Base-by-base conservation (phyloP, 345 rosid genomes). In the Ceriops tagal region DNA sequence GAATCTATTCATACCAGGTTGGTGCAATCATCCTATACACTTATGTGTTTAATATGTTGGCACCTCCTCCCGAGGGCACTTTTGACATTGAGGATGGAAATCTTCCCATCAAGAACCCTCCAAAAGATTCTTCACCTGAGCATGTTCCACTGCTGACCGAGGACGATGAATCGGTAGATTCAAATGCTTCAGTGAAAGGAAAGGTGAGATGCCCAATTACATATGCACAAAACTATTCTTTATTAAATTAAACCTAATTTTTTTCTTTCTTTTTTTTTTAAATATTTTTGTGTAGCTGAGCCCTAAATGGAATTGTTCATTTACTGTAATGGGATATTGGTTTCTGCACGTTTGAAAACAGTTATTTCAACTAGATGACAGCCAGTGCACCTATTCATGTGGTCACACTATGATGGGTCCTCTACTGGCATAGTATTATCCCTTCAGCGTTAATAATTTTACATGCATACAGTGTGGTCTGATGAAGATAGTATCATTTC, bases 1-100 rank as follows among this genome's bases (percentile, higher is more conserved):
- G 16, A 58, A 27, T 71, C 46, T 71, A 61, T 79, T 79, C 69
- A 28, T 81, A 59, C 75, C 73, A 96, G 99, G 99, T 96, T 73
- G 99, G 99, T 61, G 99, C 99, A 32, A 96, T 96, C 68, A 86
- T 92, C 81, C 84, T 96, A 59, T 92, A 96, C 81, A 90, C 99
- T 7, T 96, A 92, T 64, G 99, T 96, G 61, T 96, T 90, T 80
- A 69, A 88, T 34, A 96, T 96, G 99, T 66, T 89, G 73, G 84
- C 97, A 22, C 98, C 98, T 68, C 99, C 99, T 68, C 88, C 96
- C 0, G 97, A 86, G 83, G 99, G 98, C 53, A 85, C 91, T 72
- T 93, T 89, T 81, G 78, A 84, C 68, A 72, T 85, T 37, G 91
- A 84, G 37, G 88, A 83, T 15, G 73, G 57, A 15, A 65, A 26